phyloP scores from a whole-genome alignment of 768 basidiomycete genomes.

The Wakefieldia striispora region DNA sequence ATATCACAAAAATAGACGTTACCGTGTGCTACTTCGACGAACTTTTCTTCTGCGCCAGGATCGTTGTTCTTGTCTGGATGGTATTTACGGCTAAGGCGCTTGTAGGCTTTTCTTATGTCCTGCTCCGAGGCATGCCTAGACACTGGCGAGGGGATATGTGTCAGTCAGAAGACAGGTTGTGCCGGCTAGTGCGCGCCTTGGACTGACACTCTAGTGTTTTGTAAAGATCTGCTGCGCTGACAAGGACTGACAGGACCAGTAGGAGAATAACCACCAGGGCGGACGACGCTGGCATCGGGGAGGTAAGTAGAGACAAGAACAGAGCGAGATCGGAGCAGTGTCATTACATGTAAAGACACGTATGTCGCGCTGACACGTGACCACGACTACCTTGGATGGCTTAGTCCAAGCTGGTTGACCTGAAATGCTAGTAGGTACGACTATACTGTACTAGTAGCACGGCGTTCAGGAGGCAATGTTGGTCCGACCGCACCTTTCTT shows the following conservation, averaged over 20 bases:
- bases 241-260: conserved; percentile 29
- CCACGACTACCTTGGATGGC: too few species aligned
- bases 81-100: conserved; percentile 80
- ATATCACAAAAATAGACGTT: conserved; percentile 21
- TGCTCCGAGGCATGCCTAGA: conserved; percentile 78
- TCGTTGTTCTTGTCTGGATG: conserved; percentile 97
- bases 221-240: conserved; percentile 71
- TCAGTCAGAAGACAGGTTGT: conserved; percentile 26
- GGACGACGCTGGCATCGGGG: conserved; percentile 28
- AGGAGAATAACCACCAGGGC: conserved; percentile 29
- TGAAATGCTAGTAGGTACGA: too few species aligned
- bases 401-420: too few species aligned
- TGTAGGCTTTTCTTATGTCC: conserved; percentile 91
- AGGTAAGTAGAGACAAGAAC: background rate
- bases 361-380: conserved; percentile 31
- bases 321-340: too few species aligned
- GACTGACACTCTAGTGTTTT: conserved; percentile 77
- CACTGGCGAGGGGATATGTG: conserved; percentile 37
- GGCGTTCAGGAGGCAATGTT: conserved; percentile 15
- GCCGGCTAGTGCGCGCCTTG: conserved; percentile 33
- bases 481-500: conserved; percentile 7
- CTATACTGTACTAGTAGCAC: background rate
- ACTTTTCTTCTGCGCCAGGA: conserved; percentile 74
- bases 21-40: conserved; percentile 92
- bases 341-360: conserved; percentile 28